A percentile compares a stretch with the other conserved stretches of the same genome.
Evolutionary conservation across 345 rosid genomes (phyloP).

Genomic region (Eutrema yunnanense): DNA sequence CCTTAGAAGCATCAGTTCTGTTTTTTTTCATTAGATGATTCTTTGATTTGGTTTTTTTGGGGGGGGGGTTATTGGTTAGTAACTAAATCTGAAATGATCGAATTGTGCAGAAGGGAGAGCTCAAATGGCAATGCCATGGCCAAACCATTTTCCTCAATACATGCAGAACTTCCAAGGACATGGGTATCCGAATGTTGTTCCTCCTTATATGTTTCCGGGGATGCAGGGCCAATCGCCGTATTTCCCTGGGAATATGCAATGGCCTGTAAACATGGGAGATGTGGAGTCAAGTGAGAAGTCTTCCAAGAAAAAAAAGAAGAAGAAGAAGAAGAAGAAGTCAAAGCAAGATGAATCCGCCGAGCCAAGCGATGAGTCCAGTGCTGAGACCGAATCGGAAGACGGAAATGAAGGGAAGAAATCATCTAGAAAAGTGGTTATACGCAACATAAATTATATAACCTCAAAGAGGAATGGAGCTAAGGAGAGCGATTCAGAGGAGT

Average conservation of each 20-base stretch:
- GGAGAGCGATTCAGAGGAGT: slow-evolving; percentile 46
- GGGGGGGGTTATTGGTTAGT: neutral
- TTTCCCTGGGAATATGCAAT: slow-evolving; percentile 65
- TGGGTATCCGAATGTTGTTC: slow-evolving; percentile 43
- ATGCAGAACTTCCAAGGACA: slow-evolving; percentile 82
- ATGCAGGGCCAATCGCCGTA: slow-evolving; percentile 70
- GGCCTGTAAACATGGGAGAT: slow-evolving; percentile 71
- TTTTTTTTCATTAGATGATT: neutral
- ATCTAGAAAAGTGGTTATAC: slow-evolving; percentile 85
- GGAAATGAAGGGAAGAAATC: slow-evolving; percentile 54
- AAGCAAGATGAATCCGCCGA: slow-evolving; percentile 52
- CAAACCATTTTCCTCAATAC: slow-evolving; percentile 66
- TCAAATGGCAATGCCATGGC: slow-evolving; percentile 69
- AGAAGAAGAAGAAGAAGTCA: slow-evolving; percentile 38
- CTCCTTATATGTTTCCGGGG: slow-evolving; percentile 68
- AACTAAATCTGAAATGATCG: neutral
- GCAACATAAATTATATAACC: slow-evolving; percentile 91
- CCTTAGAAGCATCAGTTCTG: neutral
- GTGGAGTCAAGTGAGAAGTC: slow-evolving; percentile 53
- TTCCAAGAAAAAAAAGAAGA: slow-evolving; percentile 55
- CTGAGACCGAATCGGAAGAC: slow-evolving; percentile 34
- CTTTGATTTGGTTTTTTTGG: neutral
- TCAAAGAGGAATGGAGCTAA: slow-evolving; percentile 67
- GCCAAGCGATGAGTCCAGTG: slow-evolving; percentile 24
- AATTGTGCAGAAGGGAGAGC: slow-evolving; percentile 22